Evolutionary conservation across 257 asterid species (phyloP), one percentile per base, ranked within the genome.

Genomic region (Plantago ovata): DNA sequence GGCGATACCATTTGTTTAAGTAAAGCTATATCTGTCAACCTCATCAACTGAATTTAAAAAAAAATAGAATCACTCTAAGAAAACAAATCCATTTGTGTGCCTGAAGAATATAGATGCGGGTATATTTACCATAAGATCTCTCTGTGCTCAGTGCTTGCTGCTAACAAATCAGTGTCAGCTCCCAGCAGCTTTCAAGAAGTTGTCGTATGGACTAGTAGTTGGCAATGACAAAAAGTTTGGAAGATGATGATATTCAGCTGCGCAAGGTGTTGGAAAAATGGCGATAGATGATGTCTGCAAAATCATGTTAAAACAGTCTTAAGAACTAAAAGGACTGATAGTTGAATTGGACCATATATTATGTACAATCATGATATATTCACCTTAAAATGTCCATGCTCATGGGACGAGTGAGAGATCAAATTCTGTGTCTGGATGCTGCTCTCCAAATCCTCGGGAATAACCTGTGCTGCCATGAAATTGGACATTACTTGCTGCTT

Each of bases 131-230:
- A 62, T 57, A 52, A 28, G 46, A 60, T 44, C 33, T 40, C 22
- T 36, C 63, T 42, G 19, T 23, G 41, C 14, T 20, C 51, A 16
- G 13, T 53, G 13, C 56, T 61, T 20, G 63, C 65, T 19, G 13
- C 21, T 21, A 23, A 56, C 38, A 56, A 58, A 53, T 38, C 32
- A 41, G 12, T 13, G 43, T 81, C 71, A 83, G 69, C 87, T 67
- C 20, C 94, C 90, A 47, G 83, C 94, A 54, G 94, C 95, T 76
- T 84, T 86, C 81, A 86, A 69, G 72, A 86, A 81, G 77, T 81
- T 86, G 73, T 86, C 95, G 23, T 67, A 86, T 56, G 95, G 95
- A 71, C 90, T 81, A 39, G 86, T 57, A 56, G 81, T 75, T 40
- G 95, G 94, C 66, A 84, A 74, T 13, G 62, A 73, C 52, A 85